Conservation (phyloP, 129 eudicot species). For the Lactuca sativa region DNA sequence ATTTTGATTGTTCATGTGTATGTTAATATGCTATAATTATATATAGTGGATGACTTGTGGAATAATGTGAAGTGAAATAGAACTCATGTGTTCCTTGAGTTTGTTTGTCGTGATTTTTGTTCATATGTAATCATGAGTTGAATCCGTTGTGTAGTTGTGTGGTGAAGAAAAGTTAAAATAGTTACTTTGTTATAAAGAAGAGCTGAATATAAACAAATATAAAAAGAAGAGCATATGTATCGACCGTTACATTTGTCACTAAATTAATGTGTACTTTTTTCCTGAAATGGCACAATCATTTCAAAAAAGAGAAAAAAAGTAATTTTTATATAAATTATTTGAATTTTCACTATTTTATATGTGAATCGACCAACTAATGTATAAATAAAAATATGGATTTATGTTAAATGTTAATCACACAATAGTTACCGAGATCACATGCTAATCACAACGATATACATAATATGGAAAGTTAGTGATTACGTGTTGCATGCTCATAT, state of each 20-base stretch:
- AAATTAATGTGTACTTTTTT: no score
- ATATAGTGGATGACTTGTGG: not conserved
- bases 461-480: no score
- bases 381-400: no score
- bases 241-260: not conserved
- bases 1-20: not conserved
- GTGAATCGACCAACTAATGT: no score
- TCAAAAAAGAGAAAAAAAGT: no score
- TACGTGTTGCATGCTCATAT: not conserved
- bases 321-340: no score
- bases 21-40: not conserved
- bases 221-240: not conserved
- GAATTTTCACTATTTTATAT: no score
- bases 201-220: not conserved
- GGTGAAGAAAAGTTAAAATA: not conserved
- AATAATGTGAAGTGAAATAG: not conserved
- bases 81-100: not conserved
- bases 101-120: not conserved
- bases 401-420: no score
- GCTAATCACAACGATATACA: not conserved
- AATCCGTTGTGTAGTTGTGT: not conserved
- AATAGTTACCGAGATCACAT: not conserved
- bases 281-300: no score
- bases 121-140: not conserved
- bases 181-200: no score